Conservation (phyloP, 108 stramenopile genomes). For the Fistulifera solaris region DNA sequence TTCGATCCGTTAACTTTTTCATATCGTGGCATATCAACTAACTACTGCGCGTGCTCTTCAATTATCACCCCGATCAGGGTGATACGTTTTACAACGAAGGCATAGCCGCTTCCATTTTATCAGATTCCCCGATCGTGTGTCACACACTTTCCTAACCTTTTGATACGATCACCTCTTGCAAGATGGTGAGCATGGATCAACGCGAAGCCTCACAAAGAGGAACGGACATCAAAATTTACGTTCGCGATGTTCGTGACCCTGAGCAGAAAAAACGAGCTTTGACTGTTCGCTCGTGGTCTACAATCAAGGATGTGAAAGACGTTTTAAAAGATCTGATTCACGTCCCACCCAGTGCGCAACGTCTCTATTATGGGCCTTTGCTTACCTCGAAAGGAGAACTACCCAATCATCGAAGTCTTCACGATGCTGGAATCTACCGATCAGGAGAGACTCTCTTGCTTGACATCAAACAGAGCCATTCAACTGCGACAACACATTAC, state of each 20-base stretch:
- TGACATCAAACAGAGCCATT: slow-evolving; percentile 39
- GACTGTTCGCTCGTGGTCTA: slow-evolving; percentile 71
- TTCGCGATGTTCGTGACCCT: slow-evolving; percentile 62
- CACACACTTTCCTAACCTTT: too few relatives aligned
- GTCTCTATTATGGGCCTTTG: slow-evolving; percentile 67
- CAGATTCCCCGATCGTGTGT: too few relatives aligned
- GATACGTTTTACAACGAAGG: too few relatives aligned
- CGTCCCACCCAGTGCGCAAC: slow-evolving; percentile 55
- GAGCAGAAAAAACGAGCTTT: slow-evolving; percentile 61
- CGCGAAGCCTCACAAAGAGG: slow-evolving; percentile 14
- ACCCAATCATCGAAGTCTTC: slow-evolving; percentile 74
- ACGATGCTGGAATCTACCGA: slow-evolving; percentile 80
- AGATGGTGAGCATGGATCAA: slow-evolving; percentile 5
- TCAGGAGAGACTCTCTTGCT: slow-evolving; percentile 73
- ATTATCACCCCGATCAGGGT: too few relatives aligned
- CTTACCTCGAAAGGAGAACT: slow-evolving; percentile 50
- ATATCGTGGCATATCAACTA: too few relatives aligned
- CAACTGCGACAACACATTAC: slow-evolving; percentile 3
- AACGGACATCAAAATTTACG: slow-evolving; percentile 68
- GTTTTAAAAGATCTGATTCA: slow-evolving; percentile 47
- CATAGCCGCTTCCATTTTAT: too few relatives aligned
- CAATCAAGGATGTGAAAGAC: slow-evolving; percentile 80
- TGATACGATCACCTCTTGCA: not conserved
- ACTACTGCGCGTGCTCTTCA: too few relatives aligned
- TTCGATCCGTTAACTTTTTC: too few relatives aligned